Percentiles rank a stretch among this genome's conserved stretches.
Evolutionary conservation across 495 filamentous ascomycete species (phyloP).

Genomic region (Podospora tetraspora): DNA sequence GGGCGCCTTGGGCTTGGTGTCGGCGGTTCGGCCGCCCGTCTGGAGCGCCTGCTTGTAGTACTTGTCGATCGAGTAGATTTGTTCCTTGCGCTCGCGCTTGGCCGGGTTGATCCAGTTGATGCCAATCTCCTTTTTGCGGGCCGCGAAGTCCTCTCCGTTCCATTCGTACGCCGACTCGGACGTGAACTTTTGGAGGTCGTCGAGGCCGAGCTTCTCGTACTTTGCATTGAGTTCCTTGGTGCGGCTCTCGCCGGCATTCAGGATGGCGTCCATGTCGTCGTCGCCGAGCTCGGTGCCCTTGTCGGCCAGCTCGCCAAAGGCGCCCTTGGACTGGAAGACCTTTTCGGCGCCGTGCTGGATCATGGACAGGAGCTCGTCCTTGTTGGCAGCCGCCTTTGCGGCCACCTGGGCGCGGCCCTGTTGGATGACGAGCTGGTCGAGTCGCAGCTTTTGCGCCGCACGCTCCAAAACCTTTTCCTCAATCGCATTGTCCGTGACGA

Average conservation of each 20-base stretch:
- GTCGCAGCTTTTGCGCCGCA: constrained; percentile 92
- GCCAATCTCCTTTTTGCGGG: constrained; percentile 89
- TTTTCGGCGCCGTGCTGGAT: constrained; percentile 98
- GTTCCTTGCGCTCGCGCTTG: constrained; percentile 97
- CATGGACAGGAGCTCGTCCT: constrained; percentile 95
- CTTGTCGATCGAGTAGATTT: constrained; percentile 96
- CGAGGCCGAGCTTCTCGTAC: constrained; percentile 96
- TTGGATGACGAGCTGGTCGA: constrained; percentile 99
- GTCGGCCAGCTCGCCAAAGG: constrained; percentile 49
- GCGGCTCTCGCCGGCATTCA: constrained; percentile 79
- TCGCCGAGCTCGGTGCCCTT: constrained; percentile 65
- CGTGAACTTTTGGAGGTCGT: constrained; percentile 96
- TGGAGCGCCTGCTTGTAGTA: constrained; percentile 91
- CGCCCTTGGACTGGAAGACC: constrained; percentile 69
- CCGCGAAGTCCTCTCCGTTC: constrained; percentile 94
- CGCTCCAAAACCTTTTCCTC: constrained; percentile 98
- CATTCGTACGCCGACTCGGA: constrained; percentile 97
- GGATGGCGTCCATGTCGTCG: constrained; percentile 83
- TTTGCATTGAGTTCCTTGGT: constrained; percentile 85
- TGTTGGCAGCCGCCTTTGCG: constrained; percentile 78
- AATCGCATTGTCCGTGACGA: constrained; percentile 96
- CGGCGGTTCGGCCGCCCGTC: constrained; percentile 77
- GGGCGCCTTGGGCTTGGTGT: constrained; percentile 91
- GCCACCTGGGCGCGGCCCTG: constrained; percentile 94
- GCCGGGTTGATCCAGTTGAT: constrained; percentile 97